Evolutionary conservation across 257 asterid species (phyloP).

Genomic region (Anisodus tanguticus): DNA sequence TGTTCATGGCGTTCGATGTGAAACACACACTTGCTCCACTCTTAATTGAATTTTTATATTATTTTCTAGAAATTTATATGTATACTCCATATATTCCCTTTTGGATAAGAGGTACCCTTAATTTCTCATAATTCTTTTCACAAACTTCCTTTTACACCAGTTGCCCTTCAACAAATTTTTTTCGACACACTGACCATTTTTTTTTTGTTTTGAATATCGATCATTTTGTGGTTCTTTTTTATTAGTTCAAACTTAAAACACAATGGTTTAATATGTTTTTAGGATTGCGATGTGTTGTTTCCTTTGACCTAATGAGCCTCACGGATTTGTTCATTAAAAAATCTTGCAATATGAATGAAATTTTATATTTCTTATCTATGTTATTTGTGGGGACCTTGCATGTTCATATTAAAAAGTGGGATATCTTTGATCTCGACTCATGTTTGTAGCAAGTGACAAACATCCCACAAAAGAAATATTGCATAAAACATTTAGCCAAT

Average conservation of each 20-base stretch:
- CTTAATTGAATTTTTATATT: no score
- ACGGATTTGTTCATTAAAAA: not conserved
- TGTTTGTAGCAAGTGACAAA: not conserved
- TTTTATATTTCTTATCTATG: not conserved
- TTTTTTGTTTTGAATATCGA: not conserved
- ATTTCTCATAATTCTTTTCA: not conserved
- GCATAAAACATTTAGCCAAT: not conserved
- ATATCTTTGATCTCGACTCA: conserved; percentile 16
- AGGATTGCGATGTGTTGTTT: no score
- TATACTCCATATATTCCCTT: not conserved
- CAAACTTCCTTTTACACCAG: not conserved
- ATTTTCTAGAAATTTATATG: no score
- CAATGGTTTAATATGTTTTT: not conserved
- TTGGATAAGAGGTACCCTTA: not conserved
- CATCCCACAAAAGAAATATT: not conserved
- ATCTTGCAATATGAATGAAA: not conserved
- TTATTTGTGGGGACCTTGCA: not conserved
- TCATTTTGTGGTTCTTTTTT: not conserved
- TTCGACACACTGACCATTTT: not conserved
- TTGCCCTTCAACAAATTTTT: not conserved
- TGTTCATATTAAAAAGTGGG: not conserved
- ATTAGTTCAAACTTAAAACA: not conserved
- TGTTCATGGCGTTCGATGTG: not conserved
- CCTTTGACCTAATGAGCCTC: not conserved
- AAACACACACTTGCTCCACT: no score